A percentile compares a stretch with the other conserved stretches of the same genome.
These are phyloP conservation scores for Hypoxylon lienhwacheense DNA, from an alignment of 495 filamentous ascomycete genomes.

Conservation along the genomic window DNA sequence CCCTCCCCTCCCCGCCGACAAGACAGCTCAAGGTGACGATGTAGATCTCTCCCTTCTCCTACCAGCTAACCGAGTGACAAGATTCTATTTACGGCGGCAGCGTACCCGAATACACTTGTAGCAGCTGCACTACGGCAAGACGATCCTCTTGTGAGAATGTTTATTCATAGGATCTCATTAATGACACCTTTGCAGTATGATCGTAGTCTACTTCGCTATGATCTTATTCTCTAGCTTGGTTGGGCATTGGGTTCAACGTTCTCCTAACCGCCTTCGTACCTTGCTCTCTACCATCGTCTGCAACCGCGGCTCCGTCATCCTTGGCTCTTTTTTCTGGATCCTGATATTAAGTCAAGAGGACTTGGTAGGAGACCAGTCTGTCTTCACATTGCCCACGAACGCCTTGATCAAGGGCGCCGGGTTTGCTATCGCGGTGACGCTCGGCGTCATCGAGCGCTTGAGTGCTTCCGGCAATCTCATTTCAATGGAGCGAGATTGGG, in stretches of 20 bases:
- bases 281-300: slow-evolving; percentile 45
- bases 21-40: no score
- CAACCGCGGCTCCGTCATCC: slow-evolving; percentile 53
- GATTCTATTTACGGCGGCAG: slow-evolving; percentile 63
- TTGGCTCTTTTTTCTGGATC: slow-evolving; percentile 53
- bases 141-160: slow-evolving; percentile 13
- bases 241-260: slow-evolving; percentile 52
- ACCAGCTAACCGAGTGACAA: slow-evolving; percentile 16
- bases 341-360: slow-evolving; percentile 45
- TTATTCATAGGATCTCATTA: slow-evolving; percentile 17
- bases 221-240: slow-evolving; percentile 42
- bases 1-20: no score
- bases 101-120: slow-evolving; percentile 59
- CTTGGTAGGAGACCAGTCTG: slow-evolving; percentile 14
- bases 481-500: slow-evolving; percentile 69
- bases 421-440: slow-evolving; percentile 49
- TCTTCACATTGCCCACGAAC: slow-evolving; percentile 12
- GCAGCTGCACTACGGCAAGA: slow-evolving; percentile 47
- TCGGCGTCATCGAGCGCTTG: slow-evolving; percentile 63
- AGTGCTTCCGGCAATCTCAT: slow-evolving; percentile 60
- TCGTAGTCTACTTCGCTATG: slow-evolving; percentile 40
- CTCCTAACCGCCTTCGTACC: slow-evolving; percentile 46
- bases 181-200: slow-evolving; percentile 35
- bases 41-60: slow-evolving; percentile 9
- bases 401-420: slow-evolving; percentile 34